A percentile compares a stretch with the other conserved stretches of the same genome.
Evolutionary conservation across 2,329 filamentous ascomycete species (phyloP).

Genomic region (Penicillium decumbens): DNA sequence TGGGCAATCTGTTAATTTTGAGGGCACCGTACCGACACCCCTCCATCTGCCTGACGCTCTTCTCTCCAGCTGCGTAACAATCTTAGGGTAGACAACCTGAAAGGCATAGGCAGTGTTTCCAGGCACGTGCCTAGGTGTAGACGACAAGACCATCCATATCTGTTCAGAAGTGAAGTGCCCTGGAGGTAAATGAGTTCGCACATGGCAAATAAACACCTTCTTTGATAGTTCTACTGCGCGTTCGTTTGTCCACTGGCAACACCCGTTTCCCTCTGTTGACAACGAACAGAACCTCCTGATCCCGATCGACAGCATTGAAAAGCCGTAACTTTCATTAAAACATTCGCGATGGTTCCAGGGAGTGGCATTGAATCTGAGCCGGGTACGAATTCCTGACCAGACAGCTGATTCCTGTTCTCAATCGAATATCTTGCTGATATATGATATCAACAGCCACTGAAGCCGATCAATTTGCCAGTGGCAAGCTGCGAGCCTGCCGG

Average conservation of each 20-base stretch:
- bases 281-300: neutral
- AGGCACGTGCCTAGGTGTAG: no score
- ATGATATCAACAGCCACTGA: neutral
- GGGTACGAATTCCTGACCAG: neutral
- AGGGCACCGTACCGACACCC: no score
- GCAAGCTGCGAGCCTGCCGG: conserved; percentile 11
- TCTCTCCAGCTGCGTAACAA: neutral
- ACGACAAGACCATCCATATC: no score
- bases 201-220: neutral
- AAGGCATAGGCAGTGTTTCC: no score
- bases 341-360: neutral
- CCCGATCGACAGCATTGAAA: neutral
- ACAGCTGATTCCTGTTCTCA: neutral
- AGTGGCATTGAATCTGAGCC: neutral
- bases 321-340: neutral
- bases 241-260: neutral
- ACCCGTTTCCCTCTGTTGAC: neutral
- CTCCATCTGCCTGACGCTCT: no score
- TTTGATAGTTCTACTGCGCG: neutral
- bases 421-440: neutral
- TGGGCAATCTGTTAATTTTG: no score
- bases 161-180: no score
- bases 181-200: no score
- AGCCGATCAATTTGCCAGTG: neutral
- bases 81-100: neutral